These are phyloP conservation scores for Elymus sibiricus DNA, from an alignment of 176 grass and related monocot species.

Conservation along the genomic window DNA sequence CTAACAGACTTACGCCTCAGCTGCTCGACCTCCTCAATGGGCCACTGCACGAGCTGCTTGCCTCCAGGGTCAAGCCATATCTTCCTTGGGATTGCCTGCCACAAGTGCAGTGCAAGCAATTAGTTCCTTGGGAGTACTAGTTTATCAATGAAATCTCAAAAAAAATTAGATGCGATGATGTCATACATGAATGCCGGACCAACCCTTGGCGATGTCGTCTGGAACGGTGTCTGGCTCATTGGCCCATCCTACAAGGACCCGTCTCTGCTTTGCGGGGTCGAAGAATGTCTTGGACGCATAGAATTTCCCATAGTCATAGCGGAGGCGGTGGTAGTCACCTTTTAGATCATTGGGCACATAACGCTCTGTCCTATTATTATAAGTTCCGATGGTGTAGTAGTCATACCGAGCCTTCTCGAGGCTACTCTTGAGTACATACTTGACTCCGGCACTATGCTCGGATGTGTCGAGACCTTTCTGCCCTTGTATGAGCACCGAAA, in stretches of 20 bases:
- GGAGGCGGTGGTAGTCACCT: slow-evolving; percentile 19
- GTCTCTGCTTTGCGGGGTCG: slow-evolving; percentile 42
- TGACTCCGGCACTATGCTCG: neutral
- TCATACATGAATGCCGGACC: slow-evolving; percentile 56
- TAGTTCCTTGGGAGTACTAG: neutral
- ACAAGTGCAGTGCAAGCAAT: neutral
- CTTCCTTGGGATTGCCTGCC: slow-evolving; percentile 27
- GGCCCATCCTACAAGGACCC: slow-evolving; percentile 56
- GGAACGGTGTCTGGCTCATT: slow-evolving; percentile 45
- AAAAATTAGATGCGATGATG: neutral
- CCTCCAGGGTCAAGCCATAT: slow-evolving; percentile 41
- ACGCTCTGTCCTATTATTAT: neutral
- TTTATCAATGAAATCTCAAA: neutral
- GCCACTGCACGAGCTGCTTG: slow-evolving; percentile 54
- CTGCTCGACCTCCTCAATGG: slow-evolving; percentile 45
- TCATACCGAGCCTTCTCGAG: slow-evolving; percentile 19
- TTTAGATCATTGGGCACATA: slow-evolving; percentile 36
- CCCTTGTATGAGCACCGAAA: neutral
- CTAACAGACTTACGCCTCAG: slow-evolving; percentile 34
- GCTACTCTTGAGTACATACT: slow-evolving; percentile 52
- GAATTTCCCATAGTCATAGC: slow-evolving; percentile 67
- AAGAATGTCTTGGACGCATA: slow-evolving; percentile 82
- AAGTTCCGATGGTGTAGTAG: slow-evolving; percentile 9
- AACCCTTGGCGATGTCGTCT: slow-evolving; percentile 44
- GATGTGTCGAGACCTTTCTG: slow-evolving; percentile 31